phyloP scores from a whole-genome alignment of 768 basidiomycete species.

The Thelephora aurantiotincta region DNA sequence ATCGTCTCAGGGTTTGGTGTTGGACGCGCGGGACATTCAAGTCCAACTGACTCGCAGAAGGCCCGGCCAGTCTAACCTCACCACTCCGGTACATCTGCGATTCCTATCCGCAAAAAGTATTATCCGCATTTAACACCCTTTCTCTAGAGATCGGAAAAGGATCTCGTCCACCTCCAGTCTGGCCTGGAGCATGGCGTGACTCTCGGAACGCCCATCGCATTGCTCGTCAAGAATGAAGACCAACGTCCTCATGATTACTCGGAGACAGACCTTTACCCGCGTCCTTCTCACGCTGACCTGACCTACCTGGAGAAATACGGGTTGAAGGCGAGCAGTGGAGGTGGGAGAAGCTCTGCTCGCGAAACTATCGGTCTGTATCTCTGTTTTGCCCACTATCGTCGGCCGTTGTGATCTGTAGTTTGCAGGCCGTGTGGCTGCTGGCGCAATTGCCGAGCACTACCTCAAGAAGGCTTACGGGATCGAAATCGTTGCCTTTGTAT shows the following conservation, averaged over 20 bases:
- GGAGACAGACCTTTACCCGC: constrained; percentile 94
- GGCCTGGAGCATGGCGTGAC: constrained; percentile 90
- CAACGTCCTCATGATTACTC: constrained; percentile 97
- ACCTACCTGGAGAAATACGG: constrained; percentile 98
- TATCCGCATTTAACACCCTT: background rate
- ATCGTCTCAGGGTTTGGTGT: constrained; percentile 54
- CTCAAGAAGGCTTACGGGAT: constrained; percentile 76
- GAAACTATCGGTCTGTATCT: constrained; percentile 75
- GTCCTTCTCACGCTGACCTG: constrained; percentile 95
- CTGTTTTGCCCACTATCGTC: constrained; percentile 1
- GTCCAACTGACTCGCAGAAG: constrained; percentile 79
- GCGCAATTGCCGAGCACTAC: constrained; percentile 96
- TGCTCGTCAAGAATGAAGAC: constrained; percentile 96
- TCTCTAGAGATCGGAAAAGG: constrained; percentile 89
- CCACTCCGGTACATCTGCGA: constrained; percentile 63
- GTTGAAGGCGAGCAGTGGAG: constrained; percentile 92
- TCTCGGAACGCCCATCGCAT: constrained; percentile 91
- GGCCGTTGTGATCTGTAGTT: background rate
- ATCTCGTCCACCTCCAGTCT: constrained; percentile 85
- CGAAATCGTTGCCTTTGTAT: constrained; percentile 95
- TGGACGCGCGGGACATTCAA: constrained; percentile 79
- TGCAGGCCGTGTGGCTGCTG: constrained; percentile 88
- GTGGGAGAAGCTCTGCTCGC: constrained; percentile 86
- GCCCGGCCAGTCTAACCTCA: constrained; percentile 93
- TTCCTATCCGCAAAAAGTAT: background rate